Evolutionary conservation across 306 rosid species (phyloP).

Genomic region (Spatholobus suberectus): DNA sequence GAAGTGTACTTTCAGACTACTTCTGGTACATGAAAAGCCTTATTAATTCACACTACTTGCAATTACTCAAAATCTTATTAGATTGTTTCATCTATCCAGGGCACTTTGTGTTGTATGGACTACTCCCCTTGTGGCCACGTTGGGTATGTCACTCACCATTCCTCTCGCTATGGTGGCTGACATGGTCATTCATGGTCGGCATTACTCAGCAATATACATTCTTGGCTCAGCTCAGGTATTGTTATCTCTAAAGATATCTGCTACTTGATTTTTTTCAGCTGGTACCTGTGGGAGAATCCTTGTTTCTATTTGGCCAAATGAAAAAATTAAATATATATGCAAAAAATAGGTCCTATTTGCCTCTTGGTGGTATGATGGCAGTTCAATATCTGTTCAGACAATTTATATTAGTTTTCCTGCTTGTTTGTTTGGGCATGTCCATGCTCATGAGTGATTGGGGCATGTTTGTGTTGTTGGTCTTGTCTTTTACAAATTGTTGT

Average conservation of each 20-base stretch:
- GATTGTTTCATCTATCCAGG: slow-evolving; percentile 52
- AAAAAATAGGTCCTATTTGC: background rate
- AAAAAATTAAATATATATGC: background rate
- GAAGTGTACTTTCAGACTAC: slow-evolving; percentile 91
- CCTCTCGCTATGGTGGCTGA: slow-evolving; percentile 97
- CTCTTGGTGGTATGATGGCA: background rate
- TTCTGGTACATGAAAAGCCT: slow-evolving; percentile 64
- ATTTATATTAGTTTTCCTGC: background rate
- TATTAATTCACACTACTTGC: slow-evolving; percentile 13
- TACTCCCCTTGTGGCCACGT: slow-evolving; percentile 90
- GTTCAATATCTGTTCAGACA: background rate
- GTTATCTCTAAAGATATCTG: background rate
- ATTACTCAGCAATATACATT: slow-evolving; percentile 80
- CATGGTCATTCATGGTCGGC: slow-evolving; percentile 92
- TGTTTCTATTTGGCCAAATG: background rate
- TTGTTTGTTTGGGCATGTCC: background rate
- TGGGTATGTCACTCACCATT: slow-evolving; percentile 96
- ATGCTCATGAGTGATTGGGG: background rate
- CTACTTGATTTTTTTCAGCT: slow-evolving; percentile 9
- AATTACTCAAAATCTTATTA: slow-evolving; percentile 29
- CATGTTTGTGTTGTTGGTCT: background rate
- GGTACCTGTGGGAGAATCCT: background rate
- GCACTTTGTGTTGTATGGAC: slow-evolving; percentile 96
- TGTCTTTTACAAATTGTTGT: background rate
- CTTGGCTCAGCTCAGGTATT: slow-evolving; percentile 87